phyloP scores from a whole-genome alignment of 2,329 filamentous ascomycete genomes.

The Colletotrichum sansevieriae region DNA sequence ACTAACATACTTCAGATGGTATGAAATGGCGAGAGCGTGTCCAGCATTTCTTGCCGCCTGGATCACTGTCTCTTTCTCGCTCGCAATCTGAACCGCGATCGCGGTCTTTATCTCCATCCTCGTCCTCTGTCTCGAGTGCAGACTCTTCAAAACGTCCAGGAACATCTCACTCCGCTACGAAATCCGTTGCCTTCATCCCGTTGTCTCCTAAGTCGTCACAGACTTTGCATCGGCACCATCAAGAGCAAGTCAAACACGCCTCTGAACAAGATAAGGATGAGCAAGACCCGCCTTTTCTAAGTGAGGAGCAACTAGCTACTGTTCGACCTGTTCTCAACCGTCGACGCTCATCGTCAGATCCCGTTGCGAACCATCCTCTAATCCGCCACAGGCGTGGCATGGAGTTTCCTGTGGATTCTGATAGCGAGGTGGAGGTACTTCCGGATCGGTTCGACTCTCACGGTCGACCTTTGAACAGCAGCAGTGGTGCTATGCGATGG shows the following conservation, averaged over 20 bases:
- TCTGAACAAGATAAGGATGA: slow-evolving; percentile 40
- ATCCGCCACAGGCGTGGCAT: slow-evolving; percentile 43
- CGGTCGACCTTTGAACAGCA: slow-evolving; percentile 55
- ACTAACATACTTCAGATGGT: slow-evolving; percentile 46
- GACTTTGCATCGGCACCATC: slow-evolving; percentile 58
- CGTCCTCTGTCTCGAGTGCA: slow-evolving; percentile 34
- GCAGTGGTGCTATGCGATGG: slow-evolving; percentile 45
- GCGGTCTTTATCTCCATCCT: slow-evolving; percentile 25
- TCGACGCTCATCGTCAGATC: slow-evolving; percentile 51
- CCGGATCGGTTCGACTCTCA: slow-evolving; percentile 62
- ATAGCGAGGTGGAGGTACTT: slow-evolving; percentile 58
- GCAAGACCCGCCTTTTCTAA: slow-evolving; percentile 34
- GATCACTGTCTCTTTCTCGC: slow-evolving; percentile 14
- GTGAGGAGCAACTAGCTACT: slow-evolving; percentile 39
- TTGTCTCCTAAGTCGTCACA: slow-evolving; percentile 63
- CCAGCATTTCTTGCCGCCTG: slow-evolving; percentile 28
- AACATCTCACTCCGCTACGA: slow-evolving; percentile 46
- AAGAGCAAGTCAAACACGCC: slow-evolving; percentile 49
- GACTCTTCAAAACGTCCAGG: slow-evolving; percentile 20
- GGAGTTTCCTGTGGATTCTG: slow-evolving; percentile 46
- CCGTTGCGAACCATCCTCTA: slow-evolving; percentile 47
- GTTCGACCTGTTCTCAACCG: slow-evolving; percentile 42
- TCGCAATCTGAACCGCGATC: slow-evolving; percentile 29
- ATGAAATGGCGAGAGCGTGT: slow-evolving; percentile 45
- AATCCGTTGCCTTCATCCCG: slow-evolving; percentile 62